A percentile compares a stretch with the other conserved stretches of the same genome.
phyloP scores from a whole-genome alignment of 2,329 filamentous ascomycete genomes.

The Cyphellophora europaea region DNA sequence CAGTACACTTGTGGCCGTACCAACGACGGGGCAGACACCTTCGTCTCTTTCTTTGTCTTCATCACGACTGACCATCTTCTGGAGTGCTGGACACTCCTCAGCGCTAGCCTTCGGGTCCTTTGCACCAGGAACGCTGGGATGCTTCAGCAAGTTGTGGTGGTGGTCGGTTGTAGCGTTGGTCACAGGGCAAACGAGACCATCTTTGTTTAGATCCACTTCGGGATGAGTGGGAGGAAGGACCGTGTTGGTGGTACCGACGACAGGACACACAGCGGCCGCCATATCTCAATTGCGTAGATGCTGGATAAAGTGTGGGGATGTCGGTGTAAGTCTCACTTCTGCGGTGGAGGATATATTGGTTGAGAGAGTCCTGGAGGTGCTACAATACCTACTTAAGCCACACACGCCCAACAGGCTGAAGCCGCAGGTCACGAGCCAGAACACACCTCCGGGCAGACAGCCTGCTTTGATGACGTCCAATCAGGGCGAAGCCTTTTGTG shows the following conservation, averaged over 20 bases:
- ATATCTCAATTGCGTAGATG: too few relatives aligned
- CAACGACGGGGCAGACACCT: constrained; percentile 18
- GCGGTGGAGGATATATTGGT: too few relatives aligned
- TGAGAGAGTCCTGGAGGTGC: too few relatives aligned
- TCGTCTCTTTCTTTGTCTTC: constrained; percentile 18
- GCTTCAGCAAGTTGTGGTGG: constrained; percentile 17
- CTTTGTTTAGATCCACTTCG: constrained; percentile 13
- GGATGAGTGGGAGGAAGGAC: constrained; percentile 18
- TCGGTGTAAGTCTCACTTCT: too few relatives aligned
- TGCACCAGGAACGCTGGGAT: constrained; percentile 15
- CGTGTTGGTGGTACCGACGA: constrained; percentile 19
- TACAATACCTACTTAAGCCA: too few relatives aligned
- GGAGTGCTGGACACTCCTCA: constrained; percentile 14
- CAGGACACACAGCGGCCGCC: constrained; percentile 13
- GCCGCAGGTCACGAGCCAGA: too few relatives aligned
- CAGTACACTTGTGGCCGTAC: constrained; percentile 16
- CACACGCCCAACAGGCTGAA: too few relatives aligned
- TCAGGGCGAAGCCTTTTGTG: too few relatives aligned
- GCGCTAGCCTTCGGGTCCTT: constrained; percentile 11
- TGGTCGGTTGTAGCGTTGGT: constrained; percentile 19
- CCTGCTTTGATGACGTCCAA: too few relatives aligned
- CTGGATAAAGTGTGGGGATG: too few relatives aligned
- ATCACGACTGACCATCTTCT: constrained; percentile 15
- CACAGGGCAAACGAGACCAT: constrained; percentile 17
- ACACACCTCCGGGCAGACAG: too few relatives aligned